A percentile compares a stretch with the other conserved stretches of the same genome.
phyloP scores from a whole-genome alignment of 2,329 filamentous ascomycete genomes.

The Nemania sp. region DNA sequence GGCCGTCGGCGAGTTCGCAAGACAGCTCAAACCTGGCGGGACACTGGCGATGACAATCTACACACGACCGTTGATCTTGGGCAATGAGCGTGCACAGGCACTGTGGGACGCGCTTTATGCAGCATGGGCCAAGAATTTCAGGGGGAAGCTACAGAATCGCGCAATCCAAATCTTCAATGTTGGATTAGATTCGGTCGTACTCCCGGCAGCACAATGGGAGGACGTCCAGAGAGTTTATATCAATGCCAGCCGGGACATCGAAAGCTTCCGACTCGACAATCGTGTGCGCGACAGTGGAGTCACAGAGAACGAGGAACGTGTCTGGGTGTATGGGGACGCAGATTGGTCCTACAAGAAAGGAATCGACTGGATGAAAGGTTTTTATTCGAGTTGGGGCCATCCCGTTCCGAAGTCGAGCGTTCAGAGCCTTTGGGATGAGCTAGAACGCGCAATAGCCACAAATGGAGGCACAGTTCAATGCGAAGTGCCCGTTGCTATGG shows the following conservation, averaged over 20 bases:
- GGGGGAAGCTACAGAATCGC: neutral
- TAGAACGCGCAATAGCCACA: conserved; percentile 17
- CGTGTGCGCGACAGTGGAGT: conserved; percentile 13
- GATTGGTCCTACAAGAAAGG: conserved; percentile 23
- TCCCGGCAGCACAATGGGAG: conserved; percentile 25
- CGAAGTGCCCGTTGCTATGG: conserved; percentile 25
- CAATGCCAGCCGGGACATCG: conserved; percentile 18
- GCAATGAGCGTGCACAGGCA: conserved; percentile 12
- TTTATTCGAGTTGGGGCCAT: conserved; percentile 24
- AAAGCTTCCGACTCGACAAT: conserved; percentile 14
- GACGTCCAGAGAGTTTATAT: conserved; percentile 28
- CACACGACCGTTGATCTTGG: conserved; percentile 19
- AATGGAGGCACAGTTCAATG: conserved; percentile 18
- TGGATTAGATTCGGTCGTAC: conserved; percentile 21
- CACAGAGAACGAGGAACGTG: conserved; percentile 17
- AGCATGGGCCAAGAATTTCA: neutral
- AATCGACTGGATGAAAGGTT: conserved; percentile 27
- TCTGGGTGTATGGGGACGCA: conserved; percentile 27
- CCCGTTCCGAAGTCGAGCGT: conserved; percentile 18
- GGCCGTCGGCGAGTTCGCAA: conserved; percentile 31
- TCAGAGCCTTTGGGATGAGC: conserved; percentile 25
- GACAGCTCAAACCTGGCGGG: conserved; percentile 32
- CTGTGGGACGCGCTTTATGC: conserved; percentile 12
- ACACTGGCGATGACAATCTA: conserved; percentile 33
- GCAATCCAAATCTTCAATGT: conserved; percentile 15